A percentile compares a stretch with the other conserved stretches of the same genome.
phyloP scores from a whole-genome alignment of 305 asterid species.

The Rubia peregrina region DNA sequence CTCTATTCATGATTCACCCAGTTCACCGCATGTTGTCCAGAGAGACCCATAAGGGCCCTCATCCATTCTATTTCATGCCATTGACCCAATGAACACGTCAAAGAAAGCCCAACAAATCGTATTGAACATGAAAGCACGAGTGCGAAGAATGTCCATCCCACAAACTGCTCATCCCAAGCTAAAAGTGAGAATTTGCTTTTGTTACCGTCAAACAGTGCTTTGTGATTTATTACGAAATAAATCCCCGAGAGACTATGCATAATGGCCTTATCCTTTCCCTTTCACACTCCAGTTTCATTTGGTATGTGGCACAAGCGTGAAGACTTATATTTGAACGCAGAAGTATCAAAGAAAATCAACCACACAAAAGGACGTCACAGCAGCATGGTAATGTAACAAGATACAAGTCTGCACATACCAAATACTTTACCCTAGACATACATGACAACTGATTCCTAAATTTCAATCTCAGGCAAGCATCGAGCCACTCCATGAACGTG shows the following conservation, averaged over 20 bases:
- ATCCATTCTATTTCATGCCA: background rate
- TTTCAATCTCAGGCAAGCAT: background rate
- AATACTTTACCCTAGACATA: background rate
- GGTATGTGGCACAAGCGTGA: slow-evolving; percentile 3
- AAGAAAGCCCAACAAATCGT: background rate
- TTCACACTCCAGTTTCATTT: background rate
- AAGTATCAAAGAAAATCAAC: background rate
- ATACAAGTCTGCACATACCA: background rate
- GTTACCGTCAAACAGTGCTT: background rate
- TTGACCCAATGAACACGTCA: background rate
- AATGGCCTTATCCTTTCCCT: background rate
- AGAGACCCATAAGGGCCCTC: slow-evolving; percentile 1
- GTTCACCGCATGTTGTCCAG: background rate
- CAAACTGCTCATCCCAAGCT: background rate
- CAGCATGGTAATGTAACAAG: background rate
- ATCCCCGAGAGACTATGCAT: background rate
- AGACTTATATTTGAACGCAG: background rate
- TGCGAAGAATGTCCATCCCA: background rate
- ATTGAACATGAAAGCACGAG: background rate
- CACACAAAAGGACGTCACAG: background rate
- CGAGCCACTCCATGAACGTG: background rate
- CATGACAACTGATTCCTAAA: background rate
- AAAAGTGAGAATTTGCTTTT: background rate
- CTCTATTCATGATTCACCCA: slow-evolving; percentile 7
- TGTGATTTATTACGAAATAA: background rate